These are phyloP conservation scores for Phytopythium kandeliae DNA, from an alignment of 352 stramenopile genomes.

Conservation along the genomic window DNA sequence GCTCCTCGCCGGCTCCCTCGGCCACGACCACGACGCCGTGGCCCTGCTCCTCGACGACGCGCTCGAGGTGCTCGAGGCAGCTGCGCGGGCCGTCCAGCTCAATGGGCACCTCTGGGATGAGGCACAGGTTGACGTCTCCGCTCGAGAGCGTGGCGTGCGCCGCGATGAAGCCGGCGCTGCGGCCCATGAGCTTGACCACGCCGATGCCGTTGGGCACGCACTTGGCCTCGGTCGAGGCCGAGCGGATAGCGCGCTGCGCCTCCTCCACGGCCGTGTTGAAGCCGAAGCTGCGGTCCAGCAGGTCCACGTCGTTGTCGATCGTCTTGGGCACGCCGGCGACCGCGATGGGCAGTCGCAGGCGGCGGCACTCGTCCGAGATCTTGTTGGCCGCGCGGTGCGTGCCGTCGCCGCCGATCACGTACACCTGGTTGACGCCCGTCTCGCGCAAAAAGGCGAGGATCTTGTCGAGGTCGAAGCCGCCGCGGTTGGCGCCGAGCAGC, in stretches of 20 bases:
- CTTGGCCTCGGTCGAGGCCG: constrained; percentile 89
- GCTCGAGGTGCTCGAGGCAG: constrained; percentile 90
- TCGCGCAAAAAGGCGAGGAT: constrained; percentile 92
- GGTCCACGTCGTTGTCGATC: constrained; percentile 99
- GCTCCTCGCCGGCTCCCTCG: constrained; percentile 95
- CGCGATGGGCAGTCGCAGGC: constrained; percentile 85
- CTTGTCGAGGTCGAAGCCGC: constrained; percentile 96
- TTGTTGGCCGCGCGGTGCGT: constrained; percentile 96
- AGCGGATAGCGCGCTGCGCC: constrained; percentile 90
- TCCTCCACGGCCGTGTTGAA: constrained; percentile 97
- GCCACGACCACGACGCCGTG: constrained; percentile 98
- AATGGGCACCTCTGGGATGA: constrained; percentile 97
- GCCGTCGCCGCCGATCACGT: constrained; percentile 97
- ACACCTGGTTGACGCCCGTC: constrained; percentile 92
- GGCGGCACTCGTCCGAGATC: constrained; percentile 72
- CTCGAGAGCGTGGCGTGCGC: constrained; percentile 95
- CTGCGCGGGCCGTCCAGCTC: constrained; percentile 90
- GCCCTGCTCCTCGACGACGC: constrained; percentile 91
- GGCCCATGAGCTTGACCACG: constrained; percentile 99
- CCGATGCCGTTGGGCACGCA: constrained; percentile 98
- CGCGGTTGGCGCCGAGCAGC: constrained; percentile 91
- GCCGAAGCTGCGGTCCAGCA: constrained; percentile 97
- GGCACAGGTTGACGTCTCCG: constrained; percentile 97
- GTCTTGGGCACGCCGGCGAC: constrained; percentile 98
- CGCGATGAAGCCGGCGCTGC: constrained; percentile 96